A percentile compares a stretch with the other conserved stretches of the same genome.
These are phyloP conservation scores for Alternaria triticina DNA, from an alignment of 2,329 filamentous ascomycete genomes.

Conservation along the genomic window DNA sequence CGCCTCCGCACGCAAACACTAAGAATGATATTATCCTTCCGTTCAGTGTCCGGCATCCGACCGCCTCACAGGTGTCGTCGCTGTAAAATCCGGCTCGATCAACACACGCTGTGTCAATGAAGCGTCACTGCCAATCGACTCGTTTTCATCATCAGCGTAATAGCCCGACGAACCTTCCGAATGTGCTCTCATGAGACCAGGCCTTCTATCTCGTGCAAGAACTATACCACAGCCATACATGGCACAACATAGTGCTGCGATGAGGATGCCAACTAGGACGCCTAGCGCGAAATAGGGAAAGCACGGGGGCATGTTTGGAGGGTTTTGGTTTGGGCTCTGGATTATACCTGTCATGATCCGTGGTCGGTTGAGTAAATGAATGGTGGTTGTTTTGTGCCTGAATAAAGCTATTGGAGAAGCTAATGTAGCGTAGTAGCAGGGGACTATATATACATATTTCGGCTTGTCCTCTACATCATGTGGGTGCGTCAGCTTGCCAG, in stretches of 20 bases:
- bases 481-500: not conserved
- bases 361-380: not conserved
- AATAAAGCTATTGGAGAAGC: not conserved
- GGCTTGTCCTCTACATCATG: not conserved
- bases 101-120: not conserved
- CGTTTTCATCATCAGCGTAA: not conserved
- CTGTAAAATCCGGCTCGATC: not conserved
- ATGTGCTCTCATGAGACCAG: not conserved
- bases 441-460: not conserved
- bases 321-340: not conserved
- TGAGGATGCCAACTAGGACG: not conserved
- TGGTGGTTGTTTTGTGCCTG: not conserved
- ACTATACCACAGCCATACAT: not conserved
- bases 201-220: not conserved
- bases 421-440: not conserved
- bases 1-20: not conserved
- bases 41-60: not conserved
- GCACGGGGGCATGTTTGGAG: not conserved
- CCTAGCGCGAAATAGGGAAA: not conserved
- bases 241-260: not conserved
- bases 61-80: not conserved
- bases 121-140: not conserved
- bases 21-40: no score
- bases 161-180: not conserved
- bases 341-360: not conserved